Base-by-base conservation (phyloP, 352 stramenopile genomes). In the Phytophthora ohioensis region DNA sequence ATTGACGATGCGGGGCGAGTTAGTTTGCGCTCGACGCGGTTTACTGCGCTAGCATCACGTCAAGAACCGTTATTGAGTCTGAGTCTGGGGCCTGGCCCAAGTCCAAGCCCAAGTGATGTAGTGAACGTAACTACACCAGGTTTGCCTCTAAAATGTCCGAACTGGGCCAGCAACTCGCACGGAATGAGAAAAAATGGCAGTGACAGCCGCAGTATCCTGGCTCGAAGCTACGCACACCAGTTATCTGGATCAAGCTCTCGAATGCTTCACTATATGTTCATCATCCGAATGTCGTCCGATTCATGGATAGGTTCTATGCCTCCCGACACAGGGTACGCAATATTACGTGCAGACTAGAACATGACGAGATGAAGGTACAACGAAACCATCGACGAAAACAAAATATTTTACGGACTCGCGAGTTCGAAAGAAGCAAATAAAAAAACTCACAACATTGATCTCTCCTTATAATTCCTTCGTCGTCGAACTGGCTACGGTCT, bases 241-340 rank as follows among this genome's bases (percentile, higher is more conserved):
- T 77, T 80, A 30, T 39, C 57, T 32, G 53, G 60, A 3, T 76
- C 73, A 10, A 75, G 64, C 27, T 75, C 69, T 30, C 57, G 69
- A 58, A 54, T 57, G 17, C 59, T 78, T 2, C 73, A 78, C 43
- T 60, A 73, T 27, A 70, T 80, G 60, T 75, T 69, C 34, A 75
- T 76, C 17, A 78, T 78, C 27, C 48, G 62, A 15, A 34, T 54
- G 13, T 49, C 32, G 4, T 72, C 73, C 0, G 55, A 64, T 3
- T 52, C 52, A 0, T 54, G 64, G 2, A 57, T 64, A 39, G 57
- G 69, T 4, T 48, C 54, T 31, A 36, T 55, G 39, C 11, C 64
- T 5, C 54, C 61, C 8, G 31, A 64, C 46, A 64, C 49, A 1
- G 53, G 46, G 34, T 76, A 69, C 67, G 76, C 71, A 27, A 46